Evolutionary conservation across 2,329 filamentous ascomycete genomes (phyloP).

Genomic region (Xylaria hypoxylon): DNA sequence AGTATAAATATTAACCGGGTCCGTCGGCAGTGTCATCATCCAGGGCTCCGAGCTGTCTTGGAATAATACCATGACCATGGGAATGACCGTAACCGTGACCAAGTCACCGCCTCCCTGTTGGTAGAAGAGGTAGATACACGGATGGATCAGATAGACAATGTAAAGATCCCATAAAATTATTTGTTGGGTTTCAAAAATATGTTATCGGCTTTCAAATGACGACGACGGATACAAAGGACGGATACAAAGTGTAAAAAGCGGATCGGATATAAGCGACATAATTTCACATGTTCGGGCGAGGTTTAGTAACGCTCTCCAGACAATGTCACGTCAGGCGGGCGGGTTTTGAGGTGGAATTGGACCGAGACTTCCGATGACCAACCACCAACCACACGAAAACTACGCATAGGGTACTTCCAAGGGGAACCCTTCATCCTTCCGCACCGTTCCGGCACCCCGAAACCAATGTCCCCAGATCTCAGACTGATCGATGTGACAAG

Average conservation of each 20-base stretch:
- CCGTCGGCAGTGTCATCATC: conserved; percentile 3
- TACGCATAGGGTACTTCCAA: conserved; percentile 7
- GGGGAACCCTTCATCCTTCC: conserved; percentile 15
- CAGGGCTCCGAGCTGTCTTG: conserved; percentile 11
- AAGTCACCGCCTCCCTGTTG: not conserved
- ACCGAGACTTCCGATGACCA: conserved; percentile 29
- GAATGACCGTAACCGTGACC: too few relatives aligned
- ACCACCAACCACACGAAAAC: conserved; percentile 9
- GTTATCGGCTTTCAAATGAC: not conserved
- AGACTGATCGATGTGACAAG: conserved; percentile 24
- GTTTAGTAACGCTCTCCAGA: conserved; percentile 8
- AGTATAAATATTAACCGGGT: conserved; percentile 9
- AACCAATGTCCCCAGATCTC: conserved; percentile 20
- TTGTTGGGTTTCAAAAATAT: not conserved
- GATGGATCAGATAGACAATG: not conserved
- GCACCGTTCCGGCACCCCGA: conserved; percentile 36
- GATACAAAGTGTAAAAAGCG: not conserved
- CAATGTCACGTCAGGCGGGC: conserved; percentile 12
- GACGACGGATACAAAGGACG: too few relatives aligned
- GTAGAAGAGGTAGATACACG: not conserved
- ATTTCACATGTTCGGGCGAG: not conserved
- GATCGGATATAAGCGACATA: not conserved
- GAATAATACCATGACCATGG: not conserved
- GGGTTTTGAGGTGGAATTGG: not conserved
- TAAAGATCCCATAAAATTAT: too few relatives aligned